Evolutionary conservation across 352 stramenopile species (phyloP).

Genomic region (Lagenidium sp.): DNA sequence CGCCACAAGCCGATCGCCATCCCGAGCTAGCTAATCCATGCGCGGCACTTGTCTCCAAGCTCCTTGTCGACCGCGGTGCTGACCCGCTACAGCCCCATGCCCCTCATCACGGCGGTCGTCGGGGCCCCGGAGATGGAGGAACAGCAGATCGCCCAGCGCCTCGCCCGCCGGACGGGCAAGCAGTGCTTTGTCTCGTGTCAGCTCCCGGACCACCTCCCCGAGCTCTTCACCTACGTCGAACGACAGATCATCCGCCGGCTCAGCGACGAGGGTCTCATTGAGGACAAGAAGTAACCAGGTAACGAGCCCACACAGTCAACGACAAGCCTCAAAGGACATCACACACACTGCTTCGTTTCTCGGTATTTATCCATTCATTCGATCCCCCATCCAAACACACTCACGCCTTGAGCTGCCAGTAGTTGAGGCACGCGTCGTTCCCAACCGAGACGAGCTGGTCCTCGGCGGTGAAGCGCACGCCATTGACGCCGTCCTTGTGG

Average conservation of each 20-base stretch:
- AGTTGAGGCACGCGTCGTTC: slow-evolving; percentile 78
- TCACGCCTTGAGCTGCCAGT: slow-evolving; percentile 44
- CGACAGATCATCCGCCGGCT: slow-evolving; percentile 47
- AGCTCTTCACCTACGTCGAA: slow-evolving; percentile 67
- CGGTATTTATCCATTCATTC: too few species aligned
- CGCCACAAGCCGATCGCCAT: neutral
- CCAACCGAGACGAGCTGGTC: slow-evolving; percentile 68
- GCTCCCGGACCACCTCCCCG: slow-evolving; percentile 55
- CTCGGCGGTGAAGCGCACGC: slow-evolving; percentile 62
- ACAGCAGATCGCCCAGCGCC: slow-evolving; percentile 72
- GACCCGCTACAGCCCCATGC: slow-evolving; percentile 74
- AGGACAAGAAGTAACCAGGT: slow-evolving; percentile 2
- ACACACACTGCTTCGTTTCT: too few species aligned
- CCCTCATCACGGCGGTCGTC: slow-evolving; percentile 64
- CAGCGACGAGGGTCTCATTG: slow-evolving; percentile 34
- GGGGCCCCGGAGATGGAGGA: slow-evolving; percentile 62
- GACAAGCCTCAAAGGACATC: too few species aligned
- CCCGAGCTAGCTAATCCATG: neutral
- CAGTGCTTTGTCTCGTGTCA: slow-evolving; percentile 82
- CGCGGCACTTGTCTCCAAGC: too few species aligned
- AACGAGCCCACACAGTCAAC: too few species aligned
- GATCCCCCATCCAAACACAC: too few species aligned
- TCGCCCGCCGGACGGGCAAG: slow-evolving; percentile 44
- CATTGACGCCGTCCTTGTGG: slow-evolving; percentile 76
- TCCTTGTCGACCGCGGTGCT: slow-evolving; percentile 71